A percentile compares a stretch with the other conserved stretches of the same genome.
These are phyloP conservation scores for Tuber indicum DNA, from an alignment of 495 filamentous ascomycete genomes.

Conservation along the genomic window DNA sequence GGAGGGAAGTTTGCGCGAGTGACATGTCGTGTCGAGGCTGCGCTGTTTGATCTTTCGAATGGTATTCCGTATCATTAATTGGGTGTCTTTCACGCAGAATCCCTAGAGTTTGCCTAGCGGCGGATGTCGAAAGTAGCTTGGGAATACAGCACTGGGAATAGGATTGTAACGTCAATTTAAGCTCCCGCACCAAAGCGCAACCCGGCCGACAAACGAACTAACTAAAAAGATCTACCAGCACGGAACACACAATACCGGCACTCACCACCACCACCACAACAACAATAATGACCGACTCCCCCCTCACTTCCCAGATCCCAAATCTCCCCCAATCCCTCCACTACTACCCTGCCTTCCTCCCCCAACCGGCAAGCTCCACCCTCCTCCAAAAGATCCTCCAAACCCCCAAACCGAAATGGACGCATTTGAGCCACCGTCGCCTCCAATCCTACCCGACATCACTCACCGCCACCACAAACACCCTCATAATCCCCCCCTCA, in stretches of 20 bases:
- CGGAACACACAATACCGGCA: not conserved
- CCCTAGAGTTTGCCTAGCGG: too few relatives aligned
- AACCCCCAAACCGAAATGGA: slow-evolving; percentile 70
- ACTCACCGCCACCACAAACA: slow-evolving; percentile 54
- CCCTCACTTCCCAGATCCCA: not conserved
- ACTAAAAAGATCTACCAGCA: not conserved
- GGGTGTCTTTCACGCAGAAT: too few relatives aligned
- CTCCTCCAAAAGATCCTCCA: not conserved
- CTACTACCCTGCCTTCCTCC: not conserved
- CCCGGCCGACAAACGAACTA: too few relatives aligned
- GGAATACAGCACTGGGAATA: too few relatives aligned
- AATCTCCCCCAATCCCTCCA: not conserved
- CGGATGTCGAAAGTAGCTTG: too few relatives aligned
- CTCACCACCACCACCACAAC: too few relatives aligned
- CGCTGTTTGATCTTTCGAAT: too few relatives aligned
- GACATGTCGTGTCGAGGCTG: not conserved
- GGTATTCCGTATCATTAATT: too few relatives aligned
- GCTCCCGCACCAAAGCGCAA: not conserved
- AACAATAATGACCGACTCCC: not conserved
- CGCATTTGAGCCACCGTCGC: slow-evolving; percentile 71
- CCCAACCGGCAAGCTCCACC: not conserved
- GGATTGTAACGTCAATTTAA: not conserved
- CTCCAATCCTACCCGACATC: slow-evolving; percentile 86
- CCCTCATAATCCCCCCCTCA: slow-evolving; percentile 51
- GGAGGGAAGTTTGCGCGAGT: not conserved